Percentiles rank a stretch among this genome's conserved stretches.
Evolutionary conservation across 2,329 filamentous ascomycete species (phyloP).

Genomic region (Cladosporium sphaerospermum): DNA sequence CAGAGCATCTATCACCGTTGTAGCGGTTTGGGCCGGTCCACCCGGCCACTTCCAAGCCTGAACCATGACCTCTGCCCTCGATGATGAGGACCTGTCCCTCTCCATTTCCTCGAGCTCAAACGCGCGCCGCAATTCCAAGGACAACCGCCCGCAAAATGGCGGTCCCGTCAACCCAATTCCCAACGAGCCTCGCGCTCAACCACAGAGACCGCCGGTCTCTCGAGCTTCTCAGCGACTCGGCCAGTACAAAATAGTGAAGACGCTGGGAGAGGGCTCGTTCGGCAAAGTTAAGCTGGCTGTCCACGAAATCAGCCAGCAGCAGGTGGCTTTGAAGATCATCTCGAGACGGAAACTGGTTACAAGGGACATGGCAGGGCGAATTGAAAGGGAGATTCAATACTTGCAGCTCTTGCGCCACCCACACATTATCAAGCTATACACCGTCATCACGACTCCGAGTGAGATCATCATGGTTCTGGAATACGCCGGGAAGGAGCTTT

Average conservation of each 20-base stretch:
- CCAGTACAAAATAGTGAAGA: conserved; percentile 84
- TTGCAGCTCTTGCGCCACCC: conserved; percentile 91
- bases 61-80: conserved; percentile 33
- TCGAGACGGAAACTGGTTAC: conserved; percentile 93
- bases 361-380: conserved; percentile 93
- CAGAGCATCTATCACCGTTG: not conserved
- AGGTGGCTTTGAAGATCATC: conserved; percentile 97
- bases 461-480: conserved; percentile 99
- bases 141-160: conserved; percentile 31
- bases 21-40: conserved; percentile 2
- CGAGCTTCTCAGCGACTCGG: conserved; percentile 57
- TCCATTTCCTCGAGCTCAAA: conserved; percentile 25
- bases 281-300: conserved; percentile 97
- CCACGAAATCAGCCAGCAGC: conserved; percentile 84
- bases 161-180: conserved; percentile 9
- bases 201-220: conserved; percentile 18
- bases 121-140: conserved; percentile 24
- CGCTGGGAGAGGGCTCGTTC: conserved; percentile 92
- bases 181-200: conserved; percentile 34
- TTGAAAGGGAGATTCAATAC: conserved; percentile 97
- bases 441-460: conserved; percentile 86
- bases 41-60: conserved; percentile 3
- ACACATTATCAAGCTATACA: conserved; percentile 98
- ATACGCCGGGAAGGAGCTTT: conserved; percentile 92
- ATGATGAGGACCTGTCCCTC: conserved; percentile 37